Base-by-base conservation (phyloP, 148 eudicot species). In the Rhododendron ferrugineum region DNA sequence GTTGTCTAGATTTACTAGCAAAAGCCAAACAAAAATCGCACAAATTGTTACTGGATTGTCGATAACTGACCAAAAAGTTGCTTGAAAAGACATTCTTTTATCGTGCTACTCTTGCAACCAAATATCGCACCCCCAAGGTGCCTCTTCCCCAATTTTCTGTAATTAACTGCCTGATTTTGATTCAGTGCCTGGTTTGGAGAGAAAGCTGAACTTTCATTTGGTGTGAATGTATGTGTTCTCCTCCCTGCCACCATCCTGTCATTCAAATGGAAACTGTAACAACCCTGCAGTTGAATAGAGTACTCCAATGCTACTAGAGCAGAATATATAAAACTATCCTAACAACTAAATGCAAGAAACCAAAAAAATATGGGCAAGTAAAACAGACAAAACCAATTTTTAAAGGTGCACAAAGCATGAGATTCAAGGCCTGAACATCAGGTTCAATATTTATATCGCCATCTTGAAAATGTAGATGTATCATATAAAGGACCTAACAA, bases 71-170 rank as follows among this genome's bases (percentile, higher is more conserved):
- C 98, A 79, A 96, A 95, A 11, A 96, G 92, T 86, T 96, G 94
- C 83, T 92, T 95, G 28, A 73, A 49, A 60, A 93, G 94, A 87
- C 99, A 95, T 89, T 95, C 97, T 44, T 89, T 72, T 22, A 91
- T 90, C 36, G 97, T 95, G 77, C 32, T 81, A 18, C 88, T 86
- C 28, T 91, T 95, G 93, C 94, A 90, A 84, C 98, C 97, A 90
- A 94, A 96, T 86, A 96, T 89, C 44, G 95, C 95, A 34, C 97
- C 96, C 14, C 95, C 98, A 62, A 96, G 93, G 6, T 91, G 85
- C 75, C 52, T 87, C 86, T 91, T 92, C 36, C 78, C 82, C 90
- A 96, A 85, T 84, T 93, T 90, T 90, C 98, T 91, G 54, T 32
- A 40, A 73, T 50, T 49, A 50, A 79, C 32, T 74, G 44, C 78